Evolutionary conservation across 202 grass and related monocot genomes (phyloP).

Genomic region (Panicum virgatum): DNA sequence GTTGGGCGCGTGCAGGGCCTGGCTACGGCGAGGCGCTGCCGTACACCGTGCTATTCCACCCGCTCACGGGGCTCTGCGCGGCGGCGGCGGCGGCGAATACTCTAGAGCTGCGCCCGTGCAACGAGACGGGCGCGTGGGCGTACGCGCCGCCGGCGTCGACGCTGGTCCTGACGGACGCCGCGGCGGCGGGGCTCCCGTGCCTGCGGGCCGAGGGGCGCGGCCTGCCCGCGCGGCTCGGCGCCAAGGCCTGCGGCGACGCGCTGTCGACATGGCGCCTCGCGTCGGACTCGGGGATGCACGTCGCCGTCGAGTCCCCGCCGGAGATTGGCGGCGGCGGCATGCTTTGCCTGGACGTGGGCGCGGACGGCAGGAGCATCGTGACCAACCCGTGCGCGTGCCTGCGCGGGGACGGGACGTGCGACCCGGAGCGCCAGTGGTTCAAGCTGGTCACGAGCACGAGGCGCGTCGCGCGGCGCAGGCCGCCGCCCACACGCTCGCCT

Average conservation of each 20-base stretch:
- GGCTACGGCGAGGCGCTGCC: conserved; percentile 34
- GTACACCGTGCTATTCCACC: conserved; percentile 63
- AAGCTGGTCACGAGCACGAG: conserved; percentile 57
- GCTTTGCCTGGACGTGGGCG: conserved; percentile 68
- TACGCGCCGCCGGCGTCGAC: conserved; percentile 30
- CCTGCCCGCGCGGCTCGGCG: conserved; percentile 24
- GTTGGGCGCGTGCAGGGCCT: conserved; percentile 40
- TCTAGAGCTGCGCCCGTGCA: conserved; percentile 56
- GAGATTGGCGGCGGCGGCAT: background rate
- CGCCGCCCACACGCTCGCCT: background rate
- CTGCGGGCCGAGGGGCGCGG: conserved; percentile 36
- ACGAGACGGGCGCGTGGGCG: conserved; percentile 46
- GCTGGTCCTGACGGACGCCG: conserved; percentile 8
- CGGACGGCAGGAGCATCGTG: conserved; percentile 48
- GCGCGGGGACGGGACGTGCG: conserved; percentile 37
- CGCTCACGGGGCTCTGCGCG: conserved; percentile 50
- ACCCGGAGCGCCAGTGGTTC: conserved; percentile 72
- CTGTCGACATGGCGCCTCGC: conserved; percentile 46
- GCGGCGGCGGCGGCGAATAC: background rate
- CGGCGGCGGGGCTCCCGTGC: conserved; percentile 17
- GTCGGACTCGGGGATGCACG: conserved; percentile 66
- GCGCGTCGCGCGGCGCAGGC: background rate
- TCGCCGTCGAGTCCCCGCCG: conserved; percentile 28
- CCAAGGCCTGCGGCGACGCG: conserved; percentile 30
- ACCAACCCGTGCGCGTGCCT: conserved; percentile 66